These are phyloP conservation scores for Cyanodermella asteris DNA, from an alignment of 2,329 filamentous ascomycete genomes.

Conservation along the genomic window DNA sequence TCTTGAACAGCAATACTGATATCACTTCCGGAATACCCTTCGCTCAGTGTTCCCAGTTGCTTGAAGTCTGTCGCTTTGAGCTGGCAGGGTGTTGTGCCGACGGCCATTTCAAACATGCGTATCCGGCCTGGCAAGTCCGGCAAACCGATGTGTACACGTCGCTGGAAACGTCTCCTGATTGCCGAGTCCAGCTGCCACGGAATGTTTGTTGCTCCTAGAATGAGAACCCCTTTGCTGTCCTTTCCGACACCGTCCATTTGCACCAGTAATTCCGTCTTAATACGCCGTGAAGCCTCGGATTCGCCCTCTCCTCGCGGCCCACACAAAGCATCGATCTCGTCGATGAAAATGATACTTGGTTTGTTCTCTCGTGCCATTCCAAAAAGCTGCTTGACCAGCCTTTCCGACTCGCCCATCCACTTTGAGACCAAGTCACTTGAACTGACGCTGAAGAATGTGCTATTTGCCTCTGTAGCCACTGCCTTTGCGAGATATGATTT, in stretches of 20 bases:
- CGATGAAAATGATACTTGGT: constrained; percentile 95
- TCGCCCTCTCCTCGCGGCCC: constrained; percentile 86
- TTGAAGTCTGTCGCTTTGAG: constrained; percentile 59
- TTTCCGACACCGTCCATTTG: constrained; percentile 99
- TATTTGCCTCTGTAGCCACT: constrained; percentile 94
- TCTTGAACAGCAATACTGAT: constrained; percentile 91
- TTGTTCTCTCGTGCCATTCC: constrained; percentile 97
- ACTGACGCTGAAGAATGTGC: constrained; percentile 96
- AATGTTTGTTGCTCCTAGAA: constrained; percentile 92
- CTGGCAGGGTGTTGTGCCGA: constrained; percentile 82
- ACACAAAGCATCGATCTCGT: constrained; percentile 91
- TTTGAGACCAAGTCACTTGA: constrained; percentile 95
- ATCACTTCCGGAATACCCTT: constrained; percentile 91
- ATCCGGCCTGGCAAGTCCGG: constrained; percentile 73
- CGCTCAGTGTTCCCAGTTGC: constrained; percentile 57
- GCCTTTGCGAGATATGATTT: constrained; percentile 96
- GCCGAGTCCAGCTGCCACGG: constrained; percentile 96
- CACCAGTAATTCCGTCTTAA: constrained; percentile 95
- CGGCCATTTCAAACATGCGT: constrained; percentile 84
- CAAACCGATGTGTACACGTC: constrained; percentile 83
- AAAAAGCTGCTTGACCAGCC: constrained; percentile 93
- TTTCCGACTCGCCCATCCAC: constrained; percentile 99
- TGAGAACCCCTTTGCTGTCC: constrained; percentile 79
- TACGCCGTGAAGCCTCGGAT: constrained; percentile 87
- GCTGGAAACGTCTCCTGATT: constrained; percentile 87